Evolutionary conservation across 2,329 filamentous ascomycete genomes (phyloP).

Genomic region (Lasiodiplodia sp.): DNA sequence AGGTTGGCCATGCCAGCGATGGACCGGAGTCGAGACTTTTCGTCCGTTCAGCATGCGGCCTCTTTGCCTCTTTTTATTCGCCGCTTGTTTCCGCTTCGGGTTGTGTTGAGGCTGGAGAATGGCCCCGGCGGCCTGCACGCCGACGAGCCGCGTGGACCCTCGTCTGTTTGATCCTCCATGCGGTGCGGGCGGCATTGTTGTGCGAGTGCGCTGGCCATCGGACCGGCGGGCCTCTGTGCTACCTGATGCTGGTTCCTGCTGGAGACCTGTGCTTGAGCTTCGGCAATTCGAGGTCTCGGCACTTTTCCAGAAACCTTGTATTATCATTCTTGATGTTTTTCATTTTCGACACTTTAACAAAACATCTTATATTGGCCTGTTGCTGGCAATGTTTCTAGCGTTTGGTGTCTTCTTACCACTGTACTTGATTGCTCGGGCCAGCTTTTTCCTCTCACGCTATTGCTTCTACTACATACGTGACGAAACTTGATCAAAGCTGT

Average conservation of each 20-base stretch:
- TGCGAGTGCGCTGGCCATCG: neutral
- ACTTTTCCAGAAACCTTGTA: neutral
- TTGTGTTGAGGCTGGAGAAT: neutral
- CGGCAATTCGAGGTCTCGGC: neutral
- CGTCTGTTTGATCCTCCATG: neutral
- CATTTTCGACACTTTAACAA: too few species aligned
- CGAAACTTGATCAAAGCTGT: neutral
- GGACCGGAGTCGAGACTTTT: neutral
- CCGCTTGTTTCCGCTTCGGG: neutral
- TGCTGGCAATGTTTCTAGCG: neutral
- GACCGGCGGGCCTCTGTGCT: slow-evolving; percentile 1
- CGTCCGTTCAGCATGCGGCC: neutral
- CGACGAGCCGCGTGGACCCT: neutral
- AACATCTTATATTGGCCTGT: neutral
- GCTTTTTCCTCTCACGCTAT: neutral
- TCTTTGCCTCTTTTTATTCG: neutral
- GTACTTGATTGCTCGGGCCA: neutral
- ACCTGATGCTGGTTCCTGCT: neutral
- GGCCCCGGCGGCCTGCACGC: neutral
- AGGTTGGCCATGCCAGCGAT: neutral
- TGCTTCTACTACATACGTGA: neutral
- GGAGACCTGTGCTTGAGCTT: slow-evolving; percentile 2
- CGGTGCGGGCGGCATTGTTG: slow-evolving; percentile 8
- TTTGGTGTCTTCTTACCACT: neutral
- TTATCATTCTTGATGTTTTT: neutral